phyloP scores from a whole-genome alignment of 75 land plant genomes.

The Cunninghamia lanceolata region DNA sequence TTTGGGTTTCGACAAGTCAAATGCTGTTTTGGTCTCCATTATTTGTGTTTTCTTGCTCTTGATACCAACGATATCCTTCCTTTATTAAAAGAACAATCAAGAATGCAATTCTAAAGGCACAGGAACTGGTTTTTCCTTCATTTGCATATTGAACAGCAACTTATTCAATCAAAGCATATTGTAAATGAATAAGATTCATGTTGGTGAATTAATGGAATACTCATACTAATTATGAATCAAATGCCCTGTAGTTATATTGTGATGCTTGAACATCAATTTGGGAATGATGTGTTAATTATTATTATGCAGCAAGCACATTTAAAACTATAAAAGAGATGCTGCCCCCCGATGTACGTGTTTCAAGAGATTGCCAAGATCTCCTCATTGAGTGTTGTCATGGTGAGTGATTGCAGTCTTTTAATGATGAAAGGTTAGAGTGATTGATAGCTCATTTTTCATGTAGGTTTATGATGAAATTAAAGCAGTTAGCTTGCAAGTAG shows the following conservation, averaged over 20 bases:
- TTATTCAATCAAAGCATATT: too few species aligned
- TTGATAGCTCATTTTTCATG: not conserved
- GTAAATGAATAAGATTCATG: too few species aligned
- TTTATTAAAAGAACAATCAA: too few species aligned
- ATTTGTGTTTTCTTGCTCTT: too few species aligned
- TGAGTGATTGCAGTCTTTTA: slow-evolving; percentile 21
- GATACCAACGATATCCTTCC: too few species aligned
- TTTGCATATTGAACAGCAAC: too few species aligned
- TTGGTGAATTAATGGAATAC: too few species aligned
- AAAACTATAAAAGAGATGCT: slow-evolving; percentile 99
- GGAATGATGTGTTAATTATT: not conserved
- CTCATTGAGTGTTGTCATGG: slow-evolving; percentile 98
- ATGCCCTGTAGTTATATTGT: not conserved
- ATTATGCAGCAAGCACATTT: slow-evolving; percentile 84
- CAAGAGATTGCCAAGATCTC: slow-evolving; percentile 95
- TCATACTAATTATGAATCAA: too few species aligned
- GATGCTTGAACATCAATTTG: not conserved
- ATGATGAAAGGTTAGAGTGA: not conserved
- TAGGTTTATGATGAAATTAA: not conserved
- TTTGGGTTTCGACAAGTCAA: too few species aligned
- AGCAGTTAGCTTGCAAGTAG: not conserved
- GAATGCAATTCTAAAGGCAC: too few species aligned
- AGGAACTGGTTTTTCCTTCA: too few species aligned
- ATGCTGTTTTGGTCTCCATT: too few species aligned
- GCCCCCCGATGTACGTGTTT: slow-evolving; percentile 95